Evolutionary conservation across 192 early-diverging fungal species (phyloP), one percentile per base, ranked within the genome.

Genomic region (Mortierella alpina): DNA sequence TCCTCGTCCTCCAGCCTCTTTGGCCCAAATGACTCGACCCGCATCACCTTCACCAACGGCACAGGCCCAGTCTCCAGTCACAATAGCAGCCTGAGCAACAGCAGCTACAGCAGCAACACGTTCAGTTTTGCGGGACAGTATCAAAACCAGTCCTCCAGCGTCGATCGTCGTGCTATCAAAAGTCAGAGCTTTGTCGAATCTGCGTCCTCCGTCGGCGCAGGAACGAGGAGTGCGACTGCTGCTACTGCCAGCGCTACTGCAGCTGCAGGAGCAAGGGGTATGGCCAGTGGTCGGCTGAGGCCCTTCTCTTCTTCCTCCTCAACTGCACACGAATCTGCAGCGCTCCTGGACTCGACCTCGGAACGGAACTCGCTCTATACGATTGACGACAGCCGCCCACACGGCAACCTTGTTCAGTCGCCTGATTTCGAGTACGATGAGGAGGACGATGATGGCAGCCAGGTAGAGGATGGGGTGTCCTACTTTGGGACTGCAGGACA

Each of bases 401-500:
- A 14, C 6, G 44, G 44, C 7, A 31, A 31, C 31, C 31, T 17
- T 14, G 40, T 23, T 17, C 18, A 18, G 51, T 40, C 23, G 31
- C 13, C 23, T 0, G 13, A 49, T 14, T 31, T 20, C 40, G 51
- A 54, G 14, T 9, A 57, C 14, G 47, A 80, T 12, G 63, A 68
- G 13, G 53, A 55, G 1, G 58, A 44, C 8, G 57, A 48, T 6
- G 64, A 80, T 3, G 31, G 31, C 31, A 31, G 31, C 31, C 31
- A 31, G 31, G 31, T 3, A 31, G 69, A 71, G 0, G 70, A 72
- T 31, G 68, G 63, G 5, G 45, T 57, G 7, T 80, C 77, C 10
- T 80, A 80, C 40, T 80, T 80, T 68, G 77, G 77, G 5, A 68
- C 70, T 8, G 51, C 77, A 13, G 77, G 77, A 14, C 70, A 80